Evolutionary conservation across 805 yeast genomes (phyloP), one percentile per base, ranked within the genome.

Genomic region (Candida pseudoglaebosa): DNA sequence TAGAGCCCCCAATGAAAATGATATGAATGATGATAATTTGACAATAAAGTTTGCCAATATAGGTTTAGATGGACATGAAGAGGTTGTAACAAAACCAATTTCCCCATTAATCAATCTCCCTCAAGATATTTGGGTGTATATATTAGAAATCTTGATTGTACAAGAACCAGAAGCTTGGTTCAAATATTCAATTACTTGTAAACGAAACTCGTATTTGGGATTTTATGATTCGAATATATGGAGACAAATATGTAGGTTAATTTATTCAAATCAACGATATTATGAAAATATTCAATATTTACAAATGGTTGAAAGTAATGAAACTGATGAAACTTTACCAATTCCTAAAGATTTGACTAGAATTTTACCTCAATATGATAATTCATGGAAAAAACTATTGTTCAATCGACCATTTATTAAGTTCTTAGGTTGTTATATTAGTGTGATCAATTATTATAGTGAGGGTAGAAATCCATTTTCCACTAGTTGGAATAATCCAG

Each of bases 361-460:
- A 26, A 45, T 64, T 15, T 28, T 67, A 10, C 57, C 61, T 2
- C 62, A 59, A 31, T 66, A 61, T 40, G 46, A 48, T 16, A 43
- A 56, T 33, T 57, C 68, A 4, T 68, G 73, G 73, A 64, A 72
- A 44, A 46, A 50, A 15, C 78, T 84, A 86, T 65, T 78, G 30
- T 50, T 59, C 31, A 72, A 75, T 26, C 65, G 96, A 28, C 96
- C 97, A 0, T 83, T 82, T 50, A 50, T 90, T 24, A 83, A 91
- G 52, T 86, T 77, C 56, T 70, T 78, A 38, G 99, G 99, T 1
- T 72, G 88, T 14, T 91, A 91, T 50, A 84, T 91, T 16, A 81
- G 95, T 50, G 84, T 82, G 14, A 85, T 90, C 37, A 84, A 84
- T 44, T 90, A 89, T 59, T 76, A 84, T 48, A 74, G 95, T 39